Conservation (phyloP, 306 rosid genomes). For the Prunus fruticosa region DNA sequence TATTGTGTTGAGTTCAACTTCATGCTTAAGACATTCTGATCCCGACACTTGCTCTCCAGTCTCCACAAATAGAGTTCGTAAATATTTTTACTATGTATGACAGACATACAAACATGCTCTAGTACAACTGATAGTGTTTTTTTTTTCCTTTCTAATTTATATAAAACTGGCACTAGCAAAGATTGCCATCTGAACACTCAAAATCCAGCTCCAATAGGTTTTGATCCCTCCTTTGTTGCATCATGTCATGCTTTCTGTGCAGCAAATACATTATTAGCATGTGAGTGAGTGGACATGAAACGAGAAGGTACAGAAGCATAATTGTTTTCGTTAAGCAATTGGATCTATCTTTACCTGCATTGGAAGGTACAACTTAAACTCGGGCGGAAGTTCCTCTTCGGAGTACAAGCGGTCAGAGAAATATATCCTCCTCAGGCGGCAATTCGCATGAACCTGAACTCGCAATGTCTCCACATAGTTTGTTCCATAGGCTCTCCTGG, state of each 20-base stretch:
- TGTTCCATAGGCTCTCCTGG: conserved; percentile 96
- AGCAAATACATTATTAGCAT: neutral
- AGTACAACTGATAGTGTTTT: neutral
- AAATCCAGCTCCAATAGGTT: neutral
- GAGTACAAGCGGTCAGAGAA: conserved; percentile 90
- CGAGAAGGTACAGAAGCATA: neutral
- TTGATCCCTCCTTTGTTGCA: neutral
- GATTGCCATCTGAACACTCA: neutral
- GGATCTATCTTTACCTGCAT: conserved; percentile 51
- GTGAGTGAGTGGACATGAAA: neutral
- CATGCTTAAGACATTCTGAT: no score
- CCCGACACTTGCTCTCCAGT: no score
- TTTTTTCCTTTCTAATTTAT: neutral
- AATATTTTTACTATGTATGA: neutral
- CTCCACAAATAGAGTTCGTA: neutral
- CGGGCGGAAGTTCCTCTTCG: conserved; percentile 94
- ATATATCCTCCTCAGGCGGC: conserved; percentile 90
- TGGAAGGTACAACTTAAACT: conserved; percentile 91
- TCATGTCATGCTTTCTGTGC: conserved; percentile 43
- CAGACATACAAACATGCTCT: neutral
- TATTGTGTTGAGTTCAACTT: no score
- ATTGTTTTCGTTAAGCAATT: neutral
- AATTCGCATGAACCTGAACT: conserved; percentile 96
- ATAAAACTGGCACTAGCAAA: neutral
- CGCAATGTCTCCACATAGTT: conserved; percentile 92